Conservation (phyloP, 1,284 basidiomycete genomes). For the Paramarasmius palmivorus region DNA sequence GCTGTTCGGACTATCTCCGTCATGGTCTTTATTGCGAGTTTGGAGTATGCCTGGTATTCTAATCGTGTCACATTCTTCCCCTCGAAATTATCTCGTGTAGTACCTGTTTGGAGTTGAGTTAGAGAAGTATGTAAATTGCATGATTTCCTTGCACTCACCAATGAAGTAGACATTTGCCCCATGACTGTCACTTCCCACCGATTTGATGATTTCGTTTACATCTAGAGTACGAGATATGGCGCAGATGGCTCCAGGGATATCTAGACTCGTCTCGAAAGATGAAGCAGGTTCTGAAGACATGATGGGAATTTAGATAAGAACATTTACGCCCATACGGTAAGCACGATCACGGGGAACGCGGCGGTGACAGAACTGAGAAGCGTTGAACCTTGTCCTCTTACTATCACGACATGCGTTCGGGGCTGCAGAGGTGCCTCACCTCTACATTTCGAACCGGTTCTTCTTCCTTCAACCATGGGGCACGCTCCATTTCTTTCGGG, state of each 20-base stretch:
- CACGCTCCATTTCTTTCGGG: neutral
- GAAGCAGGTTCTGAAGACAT: constrained; percentile 26
- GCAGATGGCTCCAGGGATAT: constrained; percentile 51
- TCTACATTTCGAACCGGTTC: no score
- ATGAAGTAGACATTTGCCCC: constrained; percentile 78
- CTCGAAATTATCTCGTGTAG: constrained; percentile 52
- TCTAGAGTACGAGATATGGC: constrained; percentile 64
- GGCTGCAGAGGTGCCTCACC: no score
- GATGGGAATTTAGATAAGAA: no score
- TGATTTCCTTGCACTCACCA: constrained; percentile 39
- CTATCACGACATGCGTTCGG: no score
- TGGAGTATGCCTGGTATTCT: constrained; percentile 84
- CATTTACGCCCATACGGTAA: no score
- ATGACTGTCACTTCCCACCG: constrained; percentile 61
- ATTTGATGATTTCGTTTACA: constrained; percentile 53
- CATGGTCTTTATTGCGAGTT: constrained; percentile 82
- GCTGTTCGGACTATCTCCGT: constrained; percentile 54
- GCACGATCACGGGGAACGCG: no score
- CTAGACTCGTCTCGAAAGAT: constrained; percentile 48
- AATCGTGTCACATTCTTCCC: constrained; percentile 70
- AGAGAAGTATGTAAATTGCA: constrained; percentile 4
- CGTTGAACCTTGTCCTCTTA: no score
- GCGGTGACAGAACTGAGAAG: no score
- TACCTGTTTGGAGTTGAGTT: constrained; percentile 28
- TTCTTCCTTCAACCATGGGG: neutral